Evolutionary conservation across 805 yeast species (phyloP).

Genomic region (Yamadazyma philogaea): DNA sequence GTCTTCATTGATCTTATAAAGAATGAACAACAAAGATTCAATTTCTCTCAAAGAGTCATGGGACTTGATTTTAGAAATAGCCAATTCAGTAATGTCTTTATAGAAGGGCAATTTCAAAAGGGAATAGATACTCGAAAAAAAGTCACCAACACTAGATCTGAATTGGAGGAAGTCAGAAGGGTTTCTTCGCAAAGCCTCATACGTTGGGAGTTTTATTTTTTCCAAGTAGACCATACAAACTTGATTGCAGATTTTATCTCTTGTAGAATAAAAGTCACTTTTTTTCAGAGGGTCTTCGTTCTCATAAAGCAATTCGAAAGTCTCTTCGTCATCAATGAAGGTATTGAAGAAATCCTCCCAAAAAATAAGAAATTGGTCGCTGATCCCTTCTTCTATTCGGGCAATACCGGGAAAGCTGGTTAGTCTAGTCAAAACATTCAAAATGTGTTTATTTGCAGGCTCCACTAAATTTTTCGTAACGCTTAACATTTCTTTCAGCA

Average conservation of each 20-base stretch:
- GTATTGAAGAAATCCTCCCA: conserved; percentile 68
- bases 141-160: conserved; percentile 72
- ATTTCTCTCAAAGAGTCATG: conserved; percentile 22
- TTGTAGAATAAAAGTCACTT: conserved; percentile 14
- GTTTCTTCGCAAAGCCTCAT: conserved; percentile 24
- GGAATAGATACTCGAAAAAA: conserved; percentile 69
- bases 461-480: conserved; percentile 40
- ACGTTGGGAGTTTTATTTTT: conserved; percentile 47
- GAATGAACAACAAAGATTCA: conserved; percentile 61
- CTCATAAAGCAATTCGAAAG: conserved; percentile 22
- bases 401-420: conserved; percentile 59
- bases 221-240: conserved; percentile 66
- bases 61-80: conserved; percentile 21
- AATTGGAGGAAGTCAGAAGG: conserved; percentile 62
- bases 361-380: conserved; percentile 53
- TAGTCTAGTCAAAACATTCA: conserved; percentile 49
- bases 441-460: conserved; percentile 34
- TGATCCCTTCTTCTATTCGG: conserved; percentile 54
- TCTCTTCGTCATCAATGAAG: conserved; percentile 48
- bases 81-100: conserved; percentile 37
- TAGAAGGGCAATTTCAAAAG: conserved; percentile 55
- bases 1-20: conserved; percentile 55
- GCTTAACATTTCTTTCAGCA: conserved; percentile 45
- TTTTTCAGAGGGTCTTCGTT: conserved; percentile 16
- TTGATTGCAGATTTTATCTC: conserved; percentile 41